Percentiles rank a stretch among this genome's conserved stretches.
Evolutionary conservation across 2,329 filamentous ascomycete genomes (phyloP).

Genomic region (Fusarium setosum): DNA sequence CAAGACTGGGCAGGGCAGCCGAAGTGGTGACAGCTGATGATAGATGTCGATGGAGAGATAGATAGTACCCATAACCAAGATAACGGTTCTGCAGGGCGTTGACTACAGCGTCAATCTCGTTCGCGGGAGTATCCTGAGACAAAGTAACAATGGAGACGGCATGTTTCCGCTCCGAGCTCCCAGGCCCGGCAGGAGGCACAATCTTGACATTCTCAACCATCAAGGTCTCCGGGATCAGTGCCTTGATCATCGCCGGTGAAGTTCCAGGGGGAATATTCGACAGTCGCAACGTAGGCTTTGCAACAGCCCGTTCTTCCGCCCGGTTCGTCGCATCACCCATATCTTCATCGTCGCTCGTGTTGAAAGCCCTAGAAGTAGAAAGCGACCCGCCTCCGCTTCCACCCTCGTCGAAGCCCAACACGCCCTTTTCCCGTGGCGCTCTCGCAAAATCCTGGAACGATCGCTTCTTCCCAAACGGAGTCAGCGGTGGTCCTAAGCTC

Average conservation of each 20-base stretch:
- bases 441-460: conserved; percentile 58
- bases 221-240: conserved; percentile 68
- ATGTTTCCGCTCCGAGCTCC: conserved; percentile 73
- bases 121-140: conserved; percentile 81
- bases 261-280: conserved; percentile 70
- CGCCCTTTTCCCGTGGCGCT: conserved; percentile 38
- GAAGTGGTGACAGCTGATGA: conserved; percentile 75
- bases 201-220: conserved; percentile 80
- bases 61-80: conserved; percentile 84
- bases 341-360: conserved; percentile 72
- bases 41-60: conserved; percentile 83
- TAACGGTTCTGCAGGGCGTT: conserved; percentile 85
- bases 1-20: conserved; percentile 45
- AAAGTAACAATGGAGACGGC: conserved; percentile 84
- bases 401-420: conserved; percentile 52
- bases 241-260: conserved; percentile 69
- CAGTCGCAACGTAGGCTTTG: conserved; percentile 72
- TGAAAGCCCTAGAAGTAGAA: conserved; percentile 76
- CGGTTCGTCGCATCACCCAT: conserved; percentile 55
- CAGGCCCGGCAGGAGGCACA: conserved; percentile 64
- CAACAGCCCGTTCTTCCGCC: conserved; percentile 68
- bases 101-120: conserved; percentile 84
- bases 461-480: conserved; percentile 65
- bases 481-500: conserved; percentile 66
- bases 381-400: conserved; percentile 55